Conservation (phyloP, 306 rosid species). For the Castanea crenata region DNA sequence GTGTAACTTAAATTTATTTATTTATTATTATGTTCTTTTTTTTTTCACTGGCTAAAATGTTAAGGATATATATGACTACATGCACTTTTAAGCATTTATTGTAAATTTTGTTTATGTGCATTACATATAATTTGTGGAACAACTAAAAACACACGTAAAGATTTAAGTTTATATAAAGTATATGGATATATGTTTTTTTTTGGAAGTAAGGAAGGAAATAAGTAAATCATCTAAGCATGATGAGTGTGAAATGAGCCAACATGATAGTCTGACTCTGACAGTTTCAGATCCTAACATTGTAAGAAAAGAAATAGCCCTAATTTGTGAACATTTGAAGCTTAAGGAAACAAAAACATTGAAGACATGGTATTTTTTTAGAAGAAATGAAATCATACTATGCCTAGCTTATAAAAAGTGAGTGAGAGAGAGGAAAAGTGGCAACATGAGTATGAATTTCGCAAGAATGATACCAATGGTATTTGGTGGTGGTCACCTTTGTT, state of each 20-base stretch:
- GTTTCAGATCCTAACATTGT: slow-evolving; percentile 28
- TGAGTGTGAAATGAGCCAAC: slow-evolving; percentile 25
- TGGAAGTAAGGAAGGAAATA: background rate
- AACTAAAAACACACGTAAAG: background rate
- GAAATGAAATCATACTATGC: slow-evolving; percentile 38
- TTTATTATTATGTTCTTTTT: background rate
- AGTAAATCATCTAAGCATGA: background rate
- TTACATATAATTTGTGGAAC: no score
- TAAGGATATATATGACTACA: background rate
- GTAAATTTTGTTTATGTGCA: background rate
- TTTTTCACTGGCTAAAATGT: background rate
- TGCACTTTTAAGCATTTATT: background rate
- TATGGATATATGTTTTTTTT: background rate
- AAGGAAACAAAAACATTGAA: slow-evolving; percentile 35
- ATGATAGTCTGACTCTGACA: slow-evolving; percentile 31
- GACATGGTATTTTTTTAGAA: slow-evolving; percentile 23
- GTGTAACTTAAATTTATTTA: background rate
- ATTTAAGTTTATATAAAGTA: background rate
- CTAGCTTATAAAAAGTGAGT: background rate
- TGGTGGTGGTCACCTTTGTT: slow-evolving; percentile 33
- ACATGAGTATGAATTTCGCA: slow-evolving; percentile 51
- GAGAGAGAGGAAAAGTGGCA: slow-evolving; percentile 8
- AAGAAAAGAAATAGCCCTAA: slow-evolving; percentile 27
- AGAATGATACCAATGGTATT: slow-evolving; percentile 36
- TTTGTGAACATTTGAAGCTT: slow-evolving; percentile 30